A percentile compares a stretch with the other conserved stretches of the same genome.
phyloP scores from a whole-genome alignment of 2,329 filamentous ascomycete species.

The Paecilomyces dactylethromorphus region DNA sequence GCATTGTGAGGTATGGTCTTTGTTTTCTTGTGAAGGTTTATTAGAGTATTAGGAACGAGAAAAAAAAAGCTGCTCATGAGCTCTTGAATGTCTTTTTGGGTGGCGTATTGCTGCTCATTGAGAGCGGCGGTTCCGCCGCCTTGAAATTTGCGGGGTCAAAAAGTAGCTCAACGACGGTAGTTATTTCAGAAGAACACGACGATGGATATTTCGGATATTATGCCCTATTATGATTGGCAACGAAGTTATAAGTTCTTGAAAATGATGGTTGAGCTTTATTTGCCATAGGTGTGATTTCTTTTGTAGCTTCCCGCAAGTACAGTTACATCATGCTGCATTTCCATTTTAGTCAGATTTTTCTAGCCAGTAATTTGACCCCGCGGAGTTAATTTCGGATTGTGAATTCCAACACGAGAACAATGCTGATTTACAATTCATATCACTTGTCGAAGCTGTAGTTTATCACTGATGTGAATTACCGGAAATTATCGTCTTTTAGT shows the following conservation, averaged over 20 bases:
- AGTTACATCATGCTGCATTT: neutral
- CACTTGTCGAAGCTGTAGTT: neutral
- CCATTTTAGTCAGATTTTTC: neutral
- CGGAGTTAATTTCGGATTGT: neutral
- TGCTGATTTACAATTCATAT: neutral
- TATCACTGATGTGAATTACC: neutral
- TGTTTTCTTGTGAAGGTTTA: neutral
- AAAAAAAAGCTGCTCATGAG: neutral
- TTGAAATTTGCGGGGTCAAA: neutral
- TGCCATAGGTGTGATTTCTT: neutral
- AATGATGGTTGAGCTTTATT: neutral
- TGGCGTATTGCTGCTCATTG: neutral
- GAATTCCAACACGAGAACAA: neutral
- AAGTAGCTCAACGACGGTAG: neutral
- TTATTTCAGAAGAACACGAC: no score
- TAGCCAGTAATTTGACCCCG: neutral
- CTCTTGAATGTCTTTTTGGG: neutral
- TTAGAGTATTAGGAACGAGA: neutral
- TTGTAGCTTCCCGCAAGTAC: neutral
- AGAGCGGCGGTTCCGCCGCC: neutral
- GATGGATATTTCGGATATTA: no score
- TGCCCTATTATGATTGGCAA: neutral
- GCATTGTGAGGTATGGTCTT: neutral
- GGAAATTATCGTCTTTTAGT: no score
- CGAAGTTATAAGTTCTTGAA: neutral